Evolutionary conservation across 768 basidiomycete species (phyloP).

Genomic region (Termitomyces eurrhizus): DNA sequence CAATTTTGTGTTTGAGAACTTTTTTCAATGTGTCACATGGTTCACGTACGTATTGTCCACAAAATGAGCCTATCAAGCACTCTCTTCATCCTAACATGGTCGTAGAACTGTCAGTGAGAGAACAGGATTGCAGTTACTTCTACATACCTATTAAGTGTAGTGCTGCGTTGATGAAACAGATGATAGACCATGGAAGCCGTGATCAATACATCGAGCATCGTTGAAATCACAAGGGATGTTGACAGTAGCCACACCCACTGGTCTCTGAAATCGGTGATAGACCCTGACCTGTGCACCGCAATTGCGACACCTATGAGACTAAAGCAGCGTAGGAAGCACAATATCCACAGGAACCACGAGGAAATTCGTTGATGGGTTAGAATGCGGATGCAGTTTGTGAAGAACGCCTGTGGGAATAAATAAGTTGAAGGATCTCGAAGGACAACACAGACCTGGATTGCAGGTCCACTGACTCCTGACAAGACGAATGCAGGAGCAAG

Average conservation of each 20-base stretch:
- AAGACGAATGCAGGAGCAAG: neutral
- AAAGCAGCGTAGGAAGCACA: slow-evolving; percentile 4
- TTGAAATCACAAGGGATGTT: slow-evolving; percentile 8
- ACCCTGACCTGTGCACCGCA: neutral
- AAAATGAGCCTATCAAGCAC: neutral
- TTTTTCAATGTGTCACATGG: neutral
- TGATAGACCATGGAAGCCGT: neutral
- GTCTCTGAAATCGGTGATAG: neutral
- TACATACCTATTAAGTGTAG: neutral
- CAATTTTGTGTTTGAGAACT: no score
- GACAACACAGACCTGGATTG: neutral
- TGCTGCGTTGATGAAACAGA: neutral
- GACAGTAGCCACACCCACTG: slow-evolving; percentile 6
- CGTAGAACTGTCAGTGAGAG: no score
- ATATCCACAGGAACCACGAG: neutral
- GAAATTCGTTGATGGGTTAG: neutral
- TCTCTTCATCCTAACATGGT: neutral
- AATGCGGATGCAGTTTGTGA: slow-evolving; percentile 6
- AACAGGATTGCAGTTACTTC: no score
- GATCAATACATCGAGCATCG: neutral
- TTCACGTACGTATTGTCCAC: neutral
- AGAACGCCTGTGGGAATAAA: slow-evolving; percentile 10
- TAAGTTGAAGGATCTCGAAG: neutral
- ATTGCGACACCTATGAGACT: slow-evolving; percentile 1
- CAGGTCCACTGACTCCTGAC: slow-evolving; percentile 7